Percentiles rank a stretch among this genome's conserved stretches.
These are phyloP conservation scores for Davidsoniella australis DNA, from an alignment of 2,329 filamentous ascomycete species.

Conservation along the genomic window DNA sequence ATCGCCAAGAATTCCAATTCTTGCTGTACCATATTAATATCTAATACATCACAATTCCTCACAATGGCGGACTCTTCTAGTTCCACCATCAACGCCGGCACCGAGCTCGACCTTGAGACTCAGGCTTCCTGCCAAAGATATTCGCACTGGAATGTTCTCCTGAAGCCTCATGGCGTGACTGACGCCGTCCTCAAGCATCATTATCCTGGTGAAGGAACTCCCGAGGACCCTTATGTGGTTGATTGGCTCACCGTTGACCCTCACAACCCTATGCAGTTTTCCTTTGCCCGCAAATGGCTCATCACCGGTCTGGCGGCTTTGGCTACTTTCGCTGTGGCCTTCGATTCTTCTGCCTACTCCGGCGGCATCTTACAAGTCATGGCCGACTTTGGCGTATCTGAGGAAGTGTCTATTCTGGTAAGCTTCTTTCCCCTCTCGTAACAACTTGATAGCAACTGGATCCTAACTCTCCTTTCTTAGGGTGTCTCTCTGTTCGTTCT, in stretches of 20 bases:
- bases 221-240: slow-evolving; percentile 50
- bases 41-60: neutral
- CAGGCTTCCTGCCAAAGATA: slow-evolving; percentile 19
- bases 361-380: slow-evolving; percentile 39
- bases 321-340: slow-evolving; percentile 51
- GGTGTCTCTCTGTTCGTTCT: slow-evolving; percentile 48
- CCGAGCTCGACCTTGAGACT: slow-evolving; percentile 26
- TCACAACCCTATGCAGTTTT: slow-evolving; percentile 48
- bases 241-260: slow-evolving; percentile 50
- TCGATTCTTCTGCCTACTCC: slow-evolving; percentile 52
- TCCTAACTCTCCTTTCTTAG: neutral
- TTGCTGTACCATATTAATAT: no score
- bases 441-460: neutral
- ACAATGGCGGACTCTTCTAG: slow-evolving; percentile 9
- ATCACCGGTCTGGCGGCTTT: slow-evolving; percentile 43
- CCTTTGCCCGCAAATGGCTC: slow-evolving; percentile 42
- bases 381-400: slow-evolving; percentile 32
- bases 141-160: slow-evolving; percentile 34
- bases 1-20: no score
- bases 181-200: slow-evolving; percentile 35
- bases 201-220: slow-evolving; percentile 45
- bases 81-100: slow-evolving; percentile 14
- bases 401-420: slow-evolving; percentile 35
- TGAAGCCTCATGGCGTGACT: slow-evolving; percentile 40
- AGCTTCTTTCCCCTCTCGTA: neutral